Conservation (phyloP, 2,329 filamentous ascomycete genomes). For the Fonsecaea pedrosoi region DNA sequence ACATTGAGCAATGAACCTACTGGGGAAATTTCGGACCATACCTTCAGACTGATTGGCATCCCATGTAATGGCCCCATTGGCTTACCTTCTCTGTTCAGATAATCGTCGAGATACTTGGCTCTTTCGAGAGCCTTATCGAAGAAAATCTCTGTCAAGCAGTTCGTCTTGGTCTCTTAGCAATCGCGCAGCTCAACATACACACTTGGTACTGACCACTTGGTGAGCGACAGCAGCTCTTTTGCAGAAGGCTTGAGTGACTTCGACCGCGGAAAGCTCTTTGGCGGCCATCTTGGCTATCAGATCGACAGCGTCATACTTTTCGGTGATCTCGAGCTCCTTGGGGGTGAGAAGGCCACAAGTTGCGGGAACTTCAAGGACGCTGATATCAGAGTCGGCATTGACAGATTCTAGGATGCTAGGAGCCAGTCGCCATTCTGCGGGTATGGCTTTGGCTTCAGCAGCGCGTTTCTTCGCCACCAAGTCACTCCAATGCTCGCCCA, state of each 20-base stretch:
- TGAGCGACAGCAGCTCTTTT: slow-evolving; percentile 50
- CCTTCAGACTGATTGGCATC: slow-evolving; percentile 45
- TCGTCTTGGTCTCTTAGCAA: slow-evolving; percentile 28
- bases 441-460: slow-evolving; percentile 29
- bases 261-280: slow-evolving; percentile 25
- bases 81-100: slow-evolving; percentile 56
- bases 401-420: slow-evolving; percentile 21
- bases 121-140: slow-evolving; percentile 54
- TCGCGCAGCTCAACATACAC: background rate
- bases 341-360: slow-evolving; percentile 53
- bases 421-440: slow-evolving; percentile 43
- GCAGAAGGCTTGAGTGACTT: slow-evolving; percentile 53
- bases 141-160: slow-evolving; percentile 53
- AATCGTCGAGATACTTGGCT: slow-evolving; percentile 67
- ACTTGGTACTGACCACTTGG: slow-evolving; percentile 56
- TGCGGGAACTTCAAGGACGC: slow-evolving; percentile 43
- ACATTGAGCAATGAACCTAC: background rate
- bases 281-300: slow-evolving; percentile 41
- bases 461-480: slow-evolving; percentile 32
- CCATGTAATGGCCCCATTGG: slow-evolving; percentile 69
- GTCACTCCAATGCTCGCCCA: slow-evolving; percentile 28
- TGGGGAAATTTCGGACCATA: background rate
- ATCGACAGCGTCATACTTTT: slow-evolving; percentile 53
- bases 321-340: slow-evolving; percentile 57
- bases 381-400: slow-evolving; percentile 24